Evolutionary conservation across 2,329 filamentous ascomycete genomes (phyloP), one percentile per base, ranked within the genome.

Genomic region (Verticillium isaacii): DNA sequence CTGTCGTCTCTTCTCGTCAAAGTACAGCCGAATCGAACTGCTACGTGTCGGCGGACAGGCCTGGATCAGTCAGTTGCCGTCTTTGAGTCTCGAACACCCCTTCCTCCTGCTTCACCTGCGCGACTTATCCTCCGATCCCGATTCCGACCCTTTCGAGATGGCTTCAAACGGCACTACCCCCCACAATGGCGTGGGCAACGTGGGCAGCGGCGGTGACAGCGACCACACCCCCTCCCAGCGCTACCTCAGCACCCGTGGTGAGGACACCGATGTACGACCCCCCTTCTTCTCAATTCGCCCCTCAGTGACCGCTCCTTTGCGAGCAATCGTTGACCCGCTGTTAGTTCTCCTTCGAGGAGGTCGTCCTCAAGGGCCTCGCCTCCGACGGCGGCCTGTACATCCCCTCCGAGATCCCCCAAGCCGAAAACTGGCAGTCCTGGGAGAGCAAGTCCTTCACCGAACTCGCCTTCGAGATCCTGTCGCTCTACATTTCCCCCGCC

Each of bases 371-470:
- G 76, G 93, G 93, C 55, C 87, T 97, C 62, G 93, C 92, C 62
- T 82, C 85, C 56, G 93, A 97, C 71, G 92, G 92, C 62, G 93
- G 93, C 60, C 87, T 97, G 32, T 97, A 94, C 80, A 89, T 97
- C 65, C 93, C 93, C 52, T 89, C 97, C 73, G 83, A 89, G 66
- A 89, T 96, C 65, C 93, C 93, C 58, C 74, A 79, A 5, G 85
- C 85, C 61, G 37, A 71, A 62, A 80, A 87, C 72, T 91, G 88
- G 87, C 79, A 89, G 69, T 82, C 82, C 71, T 97, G 93, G 93
- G 85, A 87, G 70, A 84, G 92, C 71, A 84, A 92, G 65, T 87
- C 88, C 54, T 97, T 93, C 77, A 78, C 88, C 70, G 90, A 96
- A 37, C 83, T 97, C 60, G 93, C 93, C 61, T 91, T 89, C 76